Conservation (phyloP, 306 rosid genomes). For the Fagus crenata region DNA sequence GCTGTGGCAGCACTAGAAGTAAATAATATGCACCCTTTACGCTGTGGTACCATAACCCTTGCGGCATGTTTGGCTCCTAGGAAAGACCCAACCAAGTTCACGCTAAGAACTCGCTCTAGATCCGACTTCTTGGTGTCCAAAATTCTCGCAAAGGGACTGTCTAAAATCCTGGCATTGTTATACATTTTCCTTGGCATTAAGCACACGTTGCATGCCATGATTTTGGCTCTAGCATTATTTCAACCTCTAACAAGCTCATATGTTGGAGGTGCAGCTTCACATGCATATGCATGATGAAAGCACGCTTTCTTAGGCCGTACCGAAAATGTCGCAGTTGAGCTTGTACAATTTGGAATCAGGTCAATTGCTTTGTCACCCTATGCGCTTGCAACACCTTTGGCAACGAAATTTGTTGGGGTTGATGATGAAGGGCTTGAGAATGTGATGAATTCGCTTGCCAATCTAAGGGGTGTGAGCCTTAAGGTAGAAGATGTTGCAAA, state of each 20-base stretch:
- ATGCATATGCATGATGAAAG: slow-evolving; percentile 68
- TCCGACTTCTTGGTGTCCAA: slow-evolving; percentile 24
- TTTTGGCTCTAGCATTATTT: slow-evolving; percentile 51
- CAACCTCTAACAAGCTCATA: slow-evolving; percentile 60
- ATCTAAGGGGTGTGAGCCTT: slow-evolving; percentile 58
- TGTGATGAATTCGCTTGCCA: slow-evolving; percentile 39
- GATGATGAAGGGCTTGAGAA: slow-evolving; percentile 48
- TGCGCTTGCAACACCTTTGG: slow-evolving; percentile 59
- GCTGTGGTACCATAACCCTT: no score
- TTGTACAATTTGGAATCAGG: slow-evolving; percentile 76
- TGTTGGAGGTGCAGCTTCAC: slow-evolving; percentile 62
- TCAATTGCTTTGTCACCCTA: slow-evolving; percentile 77
- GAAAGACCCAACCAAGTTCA: no score
- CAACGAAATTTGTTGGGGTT: slow-evolving; percentile 42
- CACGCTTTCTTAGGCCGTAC: slow-evolving; percentile 73
- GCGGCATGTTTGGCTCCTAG: no score
- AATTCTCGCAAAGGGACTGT: slow-evolving; percentile 19
- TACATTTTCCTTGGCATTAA: slow-evolving; percentile 69
- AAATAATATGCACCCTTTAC: no score
- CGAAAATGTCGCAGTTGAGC: slow-evolving; percentile 67
- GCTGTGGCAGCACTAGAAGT: no score
- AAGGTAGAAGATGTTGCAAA: slow-evolving; percentile 74
- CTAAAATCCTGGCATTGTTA: slow-evolving; percentile 40
- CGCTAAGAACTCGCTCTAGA: slow-evolving; percentile 19
- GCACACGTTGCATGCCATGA: slow-evolving; percentile 73